Conservation (phyloP, 805 yeast species). For the Sporopachydermia quercuum region DNA sequence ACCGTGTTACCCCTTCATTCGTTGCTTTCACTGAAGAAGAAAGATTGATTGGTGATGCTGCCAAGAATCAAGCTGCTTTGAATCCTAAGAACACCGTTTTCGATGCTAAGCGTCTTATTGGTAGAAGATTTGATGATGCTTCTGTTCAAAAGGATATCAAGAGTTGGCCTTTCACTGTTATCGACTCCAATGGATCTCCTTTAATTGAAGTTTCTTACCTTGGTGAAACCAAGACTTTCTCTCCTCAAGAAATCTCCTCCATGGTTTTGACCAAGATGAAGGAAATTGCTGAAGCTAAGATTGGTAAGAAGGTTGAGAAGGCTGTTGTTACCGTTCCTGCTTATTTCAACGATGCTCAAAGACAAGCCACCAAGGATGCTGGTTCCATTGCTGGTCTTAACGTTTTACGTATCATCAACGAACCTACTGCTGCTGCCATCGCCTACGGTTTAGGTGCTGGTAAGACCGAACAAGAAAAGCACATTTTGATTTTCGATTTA, state of each 20-base stretch:
- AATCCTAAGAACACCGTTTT: constrained; percentile 85
- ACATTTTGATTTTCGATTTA: constrained; percentile 81
- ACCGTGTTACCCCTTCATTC: constrained; percentile 93
- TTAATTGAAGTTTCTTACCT: constrained; percentile 69
- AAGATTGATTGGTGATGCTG: constrained; percentile 92
- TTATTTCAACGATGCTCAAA: constrained; percentile 77
- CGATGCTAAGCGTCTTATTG: constrained; percentile 88
- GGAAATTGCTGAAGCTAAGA: constrained; percentile 71
- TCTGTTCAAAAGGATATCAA: constrained; percentile 81
- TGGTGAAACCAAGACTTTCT: constrained; percentile 74
- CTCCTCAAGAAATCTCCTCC: constrained; percentile 91
- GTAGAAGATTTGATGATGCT: constrained; percentile 75
- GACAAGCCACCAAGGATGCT: constrained; percentile 85
- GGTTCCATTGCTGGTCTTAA: constrained; percentile 78
- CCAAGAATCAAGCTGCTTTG: constrained; percentile 93
- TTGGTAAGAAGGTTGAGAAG: constrained; percentile 66
- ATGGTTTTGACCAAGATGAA: constrained; percentile 87
- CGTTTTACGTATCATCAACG: constrained; percentile 75
- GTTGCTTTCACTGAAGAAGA: constrained; percentile 90
- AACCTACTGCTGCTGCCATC: constrained; percentile 94
- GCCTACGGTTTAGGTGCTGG: constrained; percentile 95
- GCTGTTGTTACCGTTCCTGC: constrained; percentile 85
- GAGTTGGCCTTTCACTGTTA: constrained; percentile 83
- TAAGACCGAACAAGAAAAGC: constrained; percentile 67
- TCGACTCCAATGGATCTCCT: constrained; percentile 63